Evolutionary conservation across 371 early-diverging fungal species (phyloP), one percentile per base, ranked within the genome.

Genomic region (Saksenaea vasiformis): DNA sequence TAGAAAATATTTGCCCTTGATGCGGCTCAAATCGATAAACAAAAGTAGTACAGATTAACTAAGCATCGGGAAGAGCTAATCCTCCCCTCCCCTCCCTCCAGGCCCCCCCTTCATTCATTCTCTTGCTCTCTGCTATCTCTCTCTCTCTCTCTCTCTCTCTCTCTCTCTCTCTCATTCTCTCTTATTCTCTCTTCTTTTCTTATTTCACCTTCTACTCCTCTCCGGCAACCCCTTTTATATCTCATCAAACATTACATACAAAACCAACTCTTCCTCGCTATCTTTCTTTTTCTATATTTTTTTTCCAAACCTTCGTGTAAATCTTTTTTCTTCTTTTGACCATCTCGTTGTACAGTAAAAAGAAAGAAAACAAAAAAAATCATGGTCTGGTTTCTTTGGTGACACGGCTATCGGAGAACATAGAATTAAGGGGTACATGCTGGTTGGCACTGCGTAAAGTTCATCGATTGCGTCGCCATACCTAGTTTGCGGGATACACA

Each of bases 1-100:
- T 66, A 80, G 84, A 62, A 86, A 83, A 66, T 77, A 81, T 54
- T 62, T 85, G 51, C 87, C 85, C 22, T 69, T 86, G 31, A 86
- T 86, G 86, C 73, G 47, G 47, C 47, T 47, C 47, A 47, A 47
- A 47, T 47, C 47, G 47, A 47, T 47, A 47, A 47, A 47, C 47
- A 47, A 47, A 47, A 47, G 47, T 47, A 47, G 47, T 47, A 47
- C 47, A 47, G 47, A 47, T 47, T 47, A 47, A 47, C 47, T 47
- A 47, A 47, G 47, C 47, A 47, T 47, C 24, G 24, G 47, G 47
- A n/a, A 19, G 47, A 47, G 22, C n/a, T 47, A 47, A 47, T 47
- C 27, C 44, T 19, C 7, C 13, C 7, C 44, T n/a, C 17, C n/a
- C 11, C 44, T n/a, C 22, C 10, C n/a, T 26, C 19, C 56, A n/a